These are phyloP conservation scores for Globisporangium mamillatum DNA, from an alignment of 352 stramenopile species.

Conservation along the genomic window DNA sequence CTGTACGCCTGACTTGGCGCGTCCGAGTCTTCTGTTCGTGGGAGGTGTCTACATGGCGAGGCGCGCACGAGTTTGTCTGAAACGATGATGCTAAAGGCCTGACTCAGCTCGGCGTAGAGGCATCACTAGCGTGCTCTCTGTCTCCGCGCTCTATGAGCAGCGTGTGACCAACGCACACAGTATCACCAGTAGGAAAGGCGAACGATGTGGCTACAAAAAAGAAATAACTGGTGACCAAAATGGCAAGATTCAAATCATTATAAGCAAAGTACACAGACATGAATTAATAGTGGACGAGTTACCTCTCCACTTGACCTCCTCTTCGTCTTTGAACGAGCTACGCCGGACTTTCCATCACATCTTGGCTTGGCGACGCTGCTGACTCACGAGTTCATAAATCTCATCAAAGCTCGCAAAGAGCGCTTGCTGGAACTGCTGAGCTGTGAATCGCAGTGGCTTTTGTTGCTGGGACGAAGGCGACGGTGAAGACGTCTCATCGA, in stretches of 20 bases:
- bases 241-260: neutral
- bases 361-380: constrained; percentile 13
- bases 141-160: neutral
- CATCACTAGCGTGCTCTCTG: neutral
- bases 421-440: constrained; percentile 39
- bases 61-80: neutral
- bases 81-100: neutral
- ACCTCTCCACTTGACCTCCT: neutral
- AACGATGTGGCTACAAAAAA: neutral
- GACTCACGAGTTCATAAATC: constrained; percentile 42
- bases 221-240: neutral
- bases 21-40: neutral
- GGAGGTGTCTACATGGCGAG: neutral
- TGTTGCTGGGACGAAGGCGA: constrained; percentile 4
- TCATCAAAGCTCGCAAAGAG: constrained; percentile 59
- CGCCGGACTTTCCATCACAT: constrained; percentile 2
- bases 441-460: constrained; percentile 28
- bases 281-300: neutral
- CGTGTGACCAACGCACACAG: neutral
- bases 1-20: neutral
- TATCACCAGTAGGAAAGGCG: neutral
- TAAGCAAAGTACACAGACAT: neutral
- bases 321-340: neutral
- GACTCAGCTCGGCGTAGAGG: neutral
- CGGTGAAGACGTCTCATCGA: constrained; percentile 38